Evolutionary conservation across 2,329 filamentous ascomycete genomes (phyloP).

Genomic region (Nemania sp.): DNA sequence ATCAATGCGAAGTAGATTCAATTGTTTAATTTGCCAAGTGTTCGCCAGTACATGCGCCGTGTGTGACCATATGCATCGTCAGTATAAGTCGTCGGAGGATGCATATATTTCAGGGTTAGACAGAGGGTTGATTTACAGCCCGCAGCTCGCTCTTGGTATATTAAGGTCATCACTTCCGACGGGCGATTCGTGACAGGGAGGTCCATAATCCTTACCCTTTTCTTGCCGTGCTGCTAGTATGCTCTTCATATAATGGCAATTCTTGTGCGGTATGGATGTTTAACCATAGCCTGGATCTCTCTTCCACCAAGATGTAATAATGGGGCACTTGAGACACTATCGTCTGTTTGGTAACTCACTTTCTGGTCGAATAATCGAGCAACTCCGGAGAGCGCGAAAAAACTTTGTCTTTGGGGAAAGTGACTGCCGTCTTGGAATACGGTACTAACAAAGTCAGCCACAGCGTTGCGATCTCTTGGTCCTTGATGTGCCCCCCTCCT

Average conservation of each 20-base stretch:
- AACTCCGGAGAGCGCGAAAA: background rate
- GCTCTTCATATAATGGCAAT: background rate
- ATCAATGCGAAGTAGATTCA: too few species aligned
- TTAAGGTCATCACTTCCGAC: too few species aligned
- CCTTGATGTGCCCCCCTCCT: background rate
- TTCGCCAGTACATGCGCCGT: too few species aligned
- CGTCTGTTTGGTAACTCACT: background rate
- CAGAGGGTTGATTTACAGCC: too few species aligned
- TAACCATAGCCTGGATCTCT: background rate
- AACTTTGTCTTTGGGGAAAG: background rate
- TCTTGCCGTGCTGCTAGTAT: background rate
- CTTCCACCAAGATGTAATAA: background rate
- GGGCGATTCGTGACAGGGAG: too few species aligned
- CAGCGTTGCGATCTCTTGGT: background rate
- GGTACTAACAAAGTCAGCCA: background rate
- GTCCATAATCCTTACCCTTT: too few species aligned
- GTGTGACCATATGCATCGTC: too few species aligned
- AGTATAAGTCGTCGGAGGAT: too few species aligned
- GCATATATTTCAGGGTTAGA: too few species aligned
- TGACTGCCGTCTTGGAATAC: background rate
- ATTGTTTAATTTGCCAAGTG: too few species aligned
- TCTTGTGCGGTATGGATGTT: background rate
- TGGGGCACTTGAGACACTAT: background rate
- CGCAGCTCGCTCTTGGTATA: too few species aligned
- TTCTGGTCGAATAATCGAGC: background rate